Evolutionary conservation across 2,329 filamentous ascomycete species (phyloP).

Genomic region (Ascochyta rabiei): DNA sequence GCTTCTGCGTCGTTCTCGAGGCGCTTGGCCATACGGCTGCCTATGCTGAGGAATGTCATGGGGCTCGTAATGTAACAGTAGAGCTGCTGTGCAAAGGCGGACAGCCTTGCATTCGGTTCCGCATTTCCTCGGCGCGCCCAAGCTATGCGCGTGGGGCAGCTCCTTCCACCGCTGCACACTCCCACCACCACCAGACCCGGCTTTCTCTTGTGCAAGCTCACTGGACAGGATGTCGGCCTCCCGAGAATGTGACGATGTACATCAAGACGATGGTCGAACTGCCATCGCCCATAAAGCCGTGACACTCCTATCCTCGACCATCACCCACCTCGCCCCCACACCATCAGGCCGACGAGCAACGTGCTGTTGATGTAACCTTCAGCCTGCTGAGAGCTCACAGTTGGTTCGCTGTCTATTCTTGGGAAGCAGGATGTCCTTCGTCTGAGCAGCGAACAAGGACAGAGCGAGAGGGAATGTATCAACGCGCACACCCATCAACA

Average conservation of each 20-base stretch:
- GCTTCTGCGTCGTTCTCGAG: background rate
- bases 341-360: background rate
- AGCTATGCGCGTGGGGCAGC: conserved; percentile 10
- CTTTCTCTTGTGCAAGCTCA: background rate
- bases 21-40: background rate
- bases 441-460: background rate
- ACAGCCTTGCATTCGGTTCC: conserved; percentile 1
- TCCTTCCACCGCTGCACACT: conserved; percentile 4
- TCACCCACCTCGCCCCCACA: background rate
- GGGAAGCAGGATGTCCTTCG: background rate
- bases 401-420: background rate
- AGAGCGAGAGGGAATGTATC: background rate
- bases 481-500: background rate
- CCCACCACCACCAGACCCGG: background rate
- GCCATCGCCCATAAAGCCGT: background rate
- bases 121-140: conserved; percentile 1
- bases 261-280: background rate
- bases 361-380: background rate
- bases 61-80: background rate
- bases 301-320: background rate
- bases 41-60: background rate
- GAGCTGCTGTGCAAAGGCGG: background rate
- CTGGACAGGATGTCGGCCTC: background rate
- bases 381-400: background rate
- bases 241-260: background rate